Base-by-base conservation (phyloP, 106 monocot genomes). In the Iris macrosiphon region DNA sequence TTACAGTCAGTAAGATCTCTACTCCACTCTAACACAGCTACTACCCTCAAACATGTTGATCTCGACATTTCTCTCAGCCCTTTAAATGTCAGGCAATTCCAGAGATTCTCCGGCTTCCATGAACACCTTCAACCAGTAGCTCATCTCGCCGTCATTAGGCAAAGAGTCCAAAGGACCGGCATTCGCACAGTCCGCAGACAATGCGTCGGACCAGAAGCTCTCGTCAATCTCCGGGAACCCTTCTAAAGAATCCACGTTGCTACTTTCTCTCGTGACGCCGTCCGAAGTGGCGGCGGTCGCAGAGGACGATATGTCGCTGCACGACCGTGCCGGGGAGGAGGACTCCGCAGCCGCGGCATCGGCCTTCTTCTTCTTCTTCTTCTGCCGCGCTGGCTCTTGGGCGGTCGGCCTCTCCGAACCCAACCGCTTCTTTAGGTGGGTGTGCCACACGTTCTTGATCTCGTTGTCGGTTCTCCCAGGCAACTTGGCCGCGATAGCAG, bases 401-500 rank as follows among this genome's bases (percentile, higher is more conserved):
- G 0, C 31, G 13, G 46, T 1, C 1, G 56, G 41, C 13, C 30
- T 61, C 17, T n/a, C 13, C 24, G 59, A 18, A 6, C 37, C 15
- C 32, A 71, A 7, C 2, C 78, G 47, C 49, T 79, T 79, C 64
- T 79, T 79, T 41, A 79, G 27, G 49, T 73, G 67, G n/a, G 79
- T 79, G 45, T 79, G 79, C 79, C 79, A 79, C 0, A 79, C 79
- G 35, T 79, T 79, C 73, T 79, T 79, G 51, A 79, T 79, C 47
- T 79, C 79, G 26, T 79, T 79, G 52, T 79, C 79, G 4, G 79
- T 79, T 64, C 79, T 43, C 16, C 79, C 79, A 0, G 79, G 79
- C 1, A 79, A 31, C 42, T 20, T 57, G 0, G 68, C 68, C 18
- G 79, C 79, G 4, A 79, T 79, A 2, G 72, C 63, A 1, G 79